Conservation (phyloP, 2,329 filamentous ascomycete species). For the Epichloe typhina region DNA sequence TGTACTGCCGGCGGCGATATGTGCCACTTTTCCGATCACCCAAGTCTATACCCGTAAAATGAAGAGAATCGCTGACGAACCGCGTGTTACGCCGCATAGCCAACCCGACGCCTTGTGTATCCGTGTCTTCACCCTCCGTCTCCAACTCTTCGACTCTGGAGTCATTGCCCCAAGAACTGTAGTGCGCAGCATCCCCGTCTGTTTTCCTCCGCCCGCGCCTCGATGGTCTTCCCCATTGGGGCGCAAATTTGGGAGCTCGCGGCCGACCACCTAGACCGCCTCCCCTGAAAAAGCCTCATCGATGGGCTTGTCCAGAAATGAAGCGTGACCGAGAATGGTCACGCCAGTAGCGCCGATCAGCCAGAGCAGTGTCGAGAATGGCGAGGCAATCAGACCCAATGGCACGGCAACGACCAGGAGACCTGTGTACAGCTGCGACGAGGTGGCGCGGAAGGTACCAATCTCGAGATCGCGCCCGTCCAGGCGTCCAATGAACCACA, state of each 20-base stretch:
- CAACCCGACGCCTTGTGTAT: conserved; percentile 41
- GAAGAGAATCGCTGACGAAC: conserved; percentile 46
- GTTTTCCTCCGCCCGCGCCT: conserved; percentile 63
- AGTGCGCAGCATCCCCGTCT: conserved; percentile 31
- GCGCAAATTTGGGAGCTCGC: conserved; percentile 92
- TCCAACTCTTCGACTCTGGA: conserved; percentile 53
- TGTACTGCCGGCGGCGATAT: conserved; percentile 24
- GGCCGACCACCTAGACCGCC: conserved; percentile 99
- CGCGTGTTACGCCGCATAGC: conserved; percentile 30
- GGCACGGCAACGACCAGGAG: conserved; percentile 75
- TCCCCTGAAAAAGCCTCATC: conserved; percentile 99
- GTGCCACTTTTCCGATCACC: conserved; percentile 26
- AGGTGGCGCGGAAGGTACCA: conserved; percentile 68
- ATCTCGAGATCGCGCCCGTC: conserved; percentile 80
- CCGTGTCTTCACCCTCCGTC: conserved; percentile 42
- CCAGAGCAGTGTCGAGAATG: conserved; percentile 80
- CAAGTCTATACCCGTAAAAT: conserved; percentile 47
- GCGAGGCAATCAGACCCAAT: conserved; percentile 72
- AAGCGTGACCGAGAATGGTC: conserved; percentile 85
- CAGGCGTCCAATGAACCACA: conserved; percentile 86
- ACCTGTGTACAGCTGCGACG: conserved; percentile 87
- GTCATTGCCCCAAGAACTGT: conserved; percentile 22
- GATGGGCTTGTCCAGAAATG: conserved; percentile 96
- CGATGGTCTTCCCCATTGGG: conserved; percentile 99
- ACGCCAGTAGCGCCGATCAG: conserved; percentile 91